Evolutionary conservation across 1,284 basidiomycete species (phyloP).

Genomic region (Puccinia polysora): DNA sequence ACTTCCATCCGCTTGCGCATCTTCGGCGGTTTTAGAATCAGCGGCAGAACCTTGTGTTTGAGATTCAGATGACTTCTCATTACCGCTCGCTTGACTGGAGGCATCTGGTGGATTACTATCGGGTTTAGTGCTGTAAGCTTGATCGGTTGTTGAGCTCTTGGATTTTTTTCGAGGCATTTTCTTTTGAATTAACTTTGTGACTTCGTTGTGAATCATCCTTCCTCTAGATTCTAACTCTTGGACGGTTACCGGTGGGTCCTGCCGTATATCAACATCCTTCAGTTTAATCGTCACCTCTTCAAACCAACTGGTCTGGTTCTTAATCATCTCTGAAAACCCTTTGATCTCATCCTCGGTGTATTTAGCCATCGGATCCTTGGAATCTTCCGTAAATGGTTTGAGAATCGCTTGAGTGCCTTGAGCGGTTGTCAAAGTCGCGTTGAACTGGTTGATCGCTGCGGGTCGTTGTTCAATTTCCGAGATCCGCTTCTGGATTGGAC

Average conservation of each 20-base stretch:
- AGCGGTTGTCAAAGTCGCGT: constrained; percentile 62
- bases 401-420: constrained; percentile 70
- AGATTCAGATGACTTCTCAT: background rate
- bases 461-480: constrained; percentile 71
- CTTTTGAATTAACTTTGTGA: constrained; percentile 50
- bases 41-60: background rate
- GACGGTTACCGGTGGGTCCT: constrained; percentile 51
- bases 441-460: constrained; percentile 62
- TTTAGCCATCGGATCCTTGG: constrained; percentile 53
- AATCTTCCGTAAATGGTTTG: constrained; percentile 62
- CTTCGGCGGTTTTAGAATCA: background rate
- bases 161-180: constrained; percentile 50
- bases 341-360: constrained; percentile 52
- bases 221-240: constrained; percentile 51
- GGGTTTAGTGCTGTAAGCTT: constrained; percentile 37
- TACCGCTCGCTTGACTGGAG: background rate
- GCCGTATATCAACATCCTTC: constrained; percentile 46
- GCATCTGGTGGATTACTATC: constrained; percentile 4
- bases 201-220: constrained; percentile 49
- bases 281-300: constrained; percentile 49
- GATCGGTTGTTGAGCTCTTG: background rate
- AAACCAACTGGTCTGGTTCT: constrained; percentile 51
- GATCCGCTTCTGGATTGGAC: constrained; percentile 76
- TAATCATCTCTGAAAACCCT: constrained; percentile 47
- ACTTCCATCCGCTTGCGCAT: no score